These are phyloP conservation scores for Ganoderma boninense DNA, from an alignment of 1,284 basidiomycete species.

Conservation along the genomic window DNA sequence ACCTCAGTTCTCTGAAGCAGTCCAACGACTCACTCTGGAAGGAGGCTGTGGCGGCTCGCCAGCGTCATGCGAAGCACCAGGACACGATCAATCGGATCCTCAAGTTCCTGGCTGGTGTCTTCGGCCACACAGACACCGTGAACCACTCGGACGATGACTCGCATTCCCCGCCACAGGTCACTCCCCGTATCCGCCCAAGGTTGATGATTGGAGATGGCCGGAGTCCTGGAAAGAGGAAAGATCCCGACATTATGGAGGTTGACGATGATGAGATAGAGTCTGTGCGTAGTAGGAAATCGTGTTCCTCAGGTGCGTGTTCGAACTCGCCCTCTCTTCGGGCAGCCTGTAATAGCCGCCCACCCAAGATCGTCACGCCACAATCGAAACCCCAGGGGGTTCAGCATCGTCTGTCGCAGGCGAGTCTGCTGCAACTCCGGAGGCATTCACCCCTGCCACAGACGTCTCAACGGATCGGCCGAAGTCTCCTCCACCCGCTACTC, in stretches of 20 bases:
- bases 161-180: conserved; percentile 49
- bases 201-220: conserved; percentile 73
- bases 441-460: conserved; percentile 34
- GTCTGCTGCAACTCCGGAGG: conserved; percentile 38
- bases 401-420: conserved; percentile 34
- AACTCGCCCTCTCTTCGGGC: neutral
- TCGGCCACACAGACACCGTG: conserved; percentile 66
- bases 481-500: conserved; percentile 24
- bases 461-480: conserved; percentile 14
- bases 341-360: conserved; percentile 11
- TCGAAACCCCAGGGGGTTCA: conserved; percentile 41
- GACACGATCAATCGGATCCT: conserved; percentile 98
- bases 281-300: conserved; percentile 21
- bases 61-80: conserved; percentile 89
- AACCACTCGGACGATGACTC: conserved; percentile 55
- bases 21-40: conserved; percentile 94
- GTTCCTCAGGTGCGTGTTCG: conserved; percentile 28
- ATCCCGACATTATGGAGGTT: conserved; percentile 48
- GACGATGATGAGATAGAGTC: conserved; percentile 48
- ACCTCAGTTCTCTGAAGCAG: conserved; percentile 88
- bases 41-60: conserved; percentile 84
- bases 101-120: conserved; percentile 93
- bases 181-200: conserved; percentile 60
- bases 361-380: conserved; percentile 41
- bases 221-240: conserved; percentile 43